phyloP scores from a whole-genome alignment of 1,284 basidiomycete genomes.

The Cryptococcus amylolentus region DNA sequence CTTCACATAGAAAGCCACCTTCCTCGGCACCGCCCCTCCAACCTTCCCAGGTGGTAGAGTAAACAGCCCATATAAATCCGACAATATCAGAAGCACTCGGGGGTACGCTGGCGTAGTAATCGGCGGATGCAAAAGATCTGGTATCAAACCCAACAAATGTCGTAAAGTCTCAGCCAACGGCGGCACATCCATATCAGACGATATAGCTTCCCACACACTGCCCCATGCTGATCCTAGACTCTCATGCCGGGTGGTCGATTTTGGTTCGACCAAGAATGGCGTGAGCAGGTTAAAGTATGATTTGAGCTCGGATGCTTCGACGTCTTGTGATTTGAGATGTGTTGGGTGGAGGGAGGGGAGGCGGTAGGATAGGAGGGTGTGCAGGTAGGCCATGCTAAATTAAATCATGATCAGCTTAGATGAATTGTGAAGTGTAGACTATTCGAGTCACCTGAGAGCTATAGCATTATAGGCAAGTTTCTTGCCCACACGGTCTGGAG shows the following conservation, averaged over 20 bases:
- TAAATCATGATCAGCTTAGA: not conserved
- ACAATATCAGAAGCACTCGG: conserved; percentile 20
- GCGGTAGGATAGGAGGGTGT: conserved; percentile 33
- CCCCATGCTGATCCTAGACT: conserved; percentile 35
- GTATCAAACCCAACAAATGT: conserved; percentile 25
- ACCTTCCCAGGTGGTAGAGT: conserved; percentile 8
- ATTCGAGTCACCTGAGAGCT: conserved; percentile 35
- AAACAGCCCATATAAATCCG: conserved; percentile 32
- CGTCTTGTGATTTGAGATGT: conserved; percentile 8
- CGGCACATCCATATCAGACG: conserved; percentile 6
- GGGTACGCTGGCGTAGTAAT: conserved; percentile 30
- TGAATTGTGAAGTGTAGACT: not conserved
- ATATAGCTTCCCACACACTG: conserved; percentile 34
- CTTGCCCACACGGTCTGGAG: conserved; percentile 11
- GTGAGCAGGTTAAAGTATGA: conserved; percentile 22
- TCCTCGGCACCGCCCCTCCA: conserved; percentile 23
- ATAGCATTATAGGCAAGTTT: conserved; percentile 44
- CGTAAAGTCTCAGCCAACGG: conserved; percentile 7
- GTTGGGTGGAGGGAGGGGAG: conserved; percentile 29
- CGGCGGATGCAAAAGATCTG: conserved; percentile 34
- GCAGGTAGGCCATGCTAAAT: conserved; percentile 42
- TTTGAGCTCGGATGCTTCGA: conserved; percentile 19
- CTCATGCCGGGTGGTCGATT: conserved; percentile 36
- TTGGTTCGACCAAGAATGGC: conserved; percentile 36
- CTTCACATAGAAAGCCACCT: conserved; percentile 42